Evolutionary conservation across 805 yeast species (phyloP).

Genomic region (Middelhovenomyces tepae): DNA sequence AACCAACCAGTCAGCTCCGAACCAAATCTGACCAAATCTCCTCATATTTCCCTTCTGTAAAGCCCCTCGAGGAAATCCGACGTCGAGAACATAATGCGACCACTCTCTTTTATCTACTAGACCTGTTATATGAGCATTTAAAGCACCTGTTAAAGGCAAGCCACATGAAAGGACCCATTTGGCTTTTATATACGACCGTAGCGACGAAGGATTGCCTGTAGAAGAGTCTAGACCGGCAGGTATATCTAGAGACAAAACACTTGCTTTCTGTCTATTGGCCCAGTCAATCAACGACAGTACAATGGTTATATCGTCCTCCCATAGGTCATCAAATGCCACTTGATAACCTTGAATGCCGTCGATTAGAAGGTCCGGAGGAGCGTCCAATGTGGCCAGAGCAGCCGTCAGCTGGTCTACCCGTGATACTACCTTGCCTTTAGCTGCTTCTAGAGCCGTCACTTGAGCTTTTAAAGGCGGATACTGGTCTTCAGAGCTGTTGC

Average conservation of each 20-base stretch:
- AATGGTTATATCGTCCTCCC: slow-evolving; percentile 25
- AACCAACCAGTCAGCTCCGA: slow-evolving; percentile 21
- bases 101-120: slow-evolving; percentile 40
- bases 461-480: slow-evolving; percentile 27
- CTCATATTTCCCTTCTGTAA: slow-evolving; percentile 35
- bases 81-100: slow-evolving; percentile 54
- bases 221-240: slow-evolving; percentile 82
- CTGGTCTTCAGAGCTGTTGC: slow-evolving; percentile 16
- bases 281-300: slow-evolving; percentile 46
- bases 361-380: slow-evolving; percentile 69
- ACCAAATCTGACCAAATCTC: slow-evolving; percentile 40
- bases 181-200: slow-evolving; percentile 21
- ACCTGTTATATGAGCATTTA: slow-evolving; percentile 52
- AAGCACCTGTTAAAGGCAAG: slow-evolving; percentile 56
- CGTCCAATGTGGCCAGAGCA: slow-evolving; percentile 38
- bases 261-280: slow-evolving; percentile 39
- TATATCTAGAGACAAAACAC: slow-evolving; percentile 61
- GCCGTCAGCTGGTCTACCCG: slow-evolving; percentile 23
- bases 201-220: slow-evolving; percentile 43
- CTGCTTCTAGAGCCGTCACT: slow-evolving; percentile 43
- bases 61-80: slow-evolving; percentile 58
- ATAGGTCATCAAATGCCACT: slow-evolving; percentile 52
- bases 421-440: slow-evolving; percentile 46
- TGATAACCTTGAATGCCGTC: slow-evolving; percentile 86
- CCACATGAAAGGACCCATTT: slow-evolving; percentile 63